Percentiles rank a stretch among this genome's conserved stretches.
Conservation (phyloP, 305 asterid species). For the Fraxinus latifolia region DNA sequence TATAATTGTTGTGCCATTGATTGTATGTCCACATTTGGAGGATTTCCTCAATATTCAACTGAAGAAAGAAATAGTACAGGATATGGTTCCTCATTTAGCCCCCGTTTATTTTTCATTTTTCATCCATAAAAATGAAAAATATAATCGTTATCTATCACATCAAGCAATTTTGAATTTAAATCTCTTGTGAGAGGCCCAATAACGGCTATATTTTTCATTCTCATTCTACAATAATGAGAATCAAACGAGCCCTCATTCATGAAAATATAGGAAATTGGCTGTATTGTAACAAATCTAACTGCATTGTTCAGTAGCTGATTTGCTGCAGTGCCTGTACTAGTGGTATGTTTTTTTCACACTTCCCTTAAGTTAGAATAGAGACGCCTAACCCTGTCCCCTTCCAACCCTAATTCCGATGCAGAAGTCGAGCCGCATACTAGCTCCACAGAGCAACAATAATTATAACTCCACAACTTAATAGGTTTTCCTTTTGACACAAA, state of each 20-base stretch:
- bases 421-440: too few species aligned
- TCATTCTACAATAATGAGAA: too few species aligned
- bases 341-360: not conserved
- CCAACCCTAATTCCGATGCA: too few species aligned
- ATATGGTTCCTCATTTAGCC: not conserved
- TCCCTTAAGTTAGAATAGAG: not conserved
- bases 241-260: too few species aligned
- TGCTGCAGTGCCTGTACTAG: not conserved
- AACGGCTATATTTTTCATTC: too few species aligned
- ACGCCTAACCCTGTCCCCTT: not conserved
- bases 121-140: too few species aligned
- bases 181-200: too few species aligned
- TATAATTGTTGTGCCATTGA: not conserved
- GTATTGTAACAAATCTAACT: not conserved
- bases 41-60: not conserved
- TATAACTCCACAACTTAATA: too few species aligned
- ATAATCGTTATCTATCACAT: too few species aligned
- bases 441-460: too few species aligned
- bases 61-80: not conserved
- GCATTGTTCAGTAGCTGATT: not conserved
- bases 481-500: not conserved
- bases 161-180: too few species aligned
- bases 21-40: not conserved
- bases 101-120: too few species aligned
- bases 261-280: not conserved